These are phyloP conservation scores for Cutaneotrichosporon spelunceum DNA, from an alignment of 1,284 basidiomycete genomes.

Conservation along the genomic window DNA sequence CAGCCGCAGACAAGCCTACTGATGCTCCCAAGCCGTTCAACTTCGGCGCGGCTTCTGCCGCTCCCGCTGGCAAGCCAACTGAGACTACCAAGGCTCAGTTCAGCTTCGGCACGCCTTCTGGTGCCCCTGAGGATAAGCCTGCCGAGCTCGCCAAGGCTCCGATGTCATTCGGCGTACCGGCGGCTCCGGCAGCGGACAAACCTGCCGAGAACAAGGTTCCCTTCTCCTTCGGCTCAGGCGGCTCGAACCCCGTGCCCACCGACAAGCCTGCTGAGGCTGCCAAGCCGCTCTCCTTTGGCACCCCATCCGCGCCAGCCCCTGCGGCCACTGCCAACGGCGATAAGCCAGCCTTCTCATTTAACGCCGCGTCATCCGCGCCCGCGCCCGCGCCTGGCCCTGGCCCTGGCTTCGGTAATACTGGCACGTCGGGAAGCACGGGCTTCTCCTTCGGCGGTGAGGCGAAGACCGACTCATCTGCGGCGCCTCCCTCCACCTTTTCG, in stretches of 20 bases:
- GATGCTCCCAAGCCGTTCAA: slow-evolving; percentile 25
- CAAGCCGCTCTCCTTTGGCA: slow-evolving; percentile 9
- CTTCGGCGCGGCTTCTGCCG: slow-evolving; percentile 12
- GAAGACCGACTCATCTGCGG: neutral
- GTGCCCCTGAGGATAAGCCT: slow-evolving; percentile 9
- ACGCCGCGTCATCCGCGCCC: neutral
- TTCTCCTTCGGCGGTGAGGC: slow-evolving; percentile 1
- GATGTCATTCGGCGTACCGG: slow-evolving; percentile 9
- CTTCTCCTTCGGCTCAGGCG: slow-evolving; percentile 19
- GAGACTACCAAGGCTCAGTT: slow-evolving; percentile 22
- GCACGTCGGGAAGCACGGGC: neutral
- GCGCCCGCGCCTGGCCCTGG: neutral
- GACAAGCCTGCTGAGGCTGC: slow-evolving; percentile 9
- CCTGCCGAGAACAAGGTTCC: slow-evolving; percentile 18
- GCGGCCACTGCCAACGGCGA: neutral
- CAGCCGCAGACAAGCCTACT: slow-evolving; percentile 20
- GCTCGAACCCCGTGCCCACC: slow-evolving; percentile 3
- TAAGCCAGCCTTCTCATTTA: slow-evolving; percentile 13
- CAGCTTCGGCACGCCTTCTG: slow-evolving; percentile 15
- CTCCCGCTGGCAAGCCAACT: slow-evolving; percentile 19
- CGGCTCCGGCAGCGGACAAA: slow-evolving; percentile 17
- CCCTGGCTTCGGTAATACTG: neutral
- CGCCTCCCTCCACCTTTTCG: neutral
- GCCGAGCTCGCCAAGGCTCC: slow-evolving; percentile 6
- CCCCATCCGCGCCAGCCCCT: slow-evolving; percentile 5